A percentile compares a stretch with the other conserved stretches of the same genome.
These are phyloP conservation scores for Saccharomycopsis olivae DNA, from an alignment of 805 yeast genomes.

Conservation along the genomic window DNA sequence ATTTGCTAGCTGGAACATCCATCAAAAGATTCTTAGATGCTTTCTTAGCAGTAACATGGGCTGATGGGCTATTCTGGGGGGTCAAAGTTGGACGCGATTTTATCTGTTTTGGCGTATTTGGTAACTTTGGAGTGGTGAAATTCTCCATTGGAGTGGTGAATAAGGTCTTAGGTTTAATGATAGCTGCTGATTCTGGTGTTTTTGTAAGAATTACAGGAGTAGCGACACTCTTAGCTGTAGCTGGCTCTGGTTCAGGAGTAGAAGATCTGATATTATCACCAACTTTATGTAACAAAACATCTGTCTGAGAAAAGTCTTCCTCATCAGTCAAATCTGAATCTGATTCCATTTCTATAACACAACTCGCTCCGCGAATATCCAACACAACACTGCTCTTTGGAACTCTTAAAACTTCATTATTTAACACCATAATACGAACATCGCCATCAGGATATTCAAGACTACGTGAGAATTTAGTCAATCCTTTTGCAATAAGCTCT, in stretches of 20 bases:
- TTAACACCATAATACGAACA: conserved; percentile 14
- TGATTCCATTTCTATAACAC: conserved; percentile 31
- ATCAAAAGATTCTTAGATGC: no score
- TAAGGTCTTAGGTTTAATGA: not conserved
- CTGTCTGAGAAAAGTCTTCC: not conserved
- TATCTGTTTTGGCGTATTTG: not conserved
- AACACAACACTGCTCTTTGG: conserved; percentile 39
- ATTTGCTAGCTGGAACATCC: not conserved
- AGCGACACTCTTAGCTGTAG: not conserved
- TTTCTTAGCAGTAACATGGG: no score
- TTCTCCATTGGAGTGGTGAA: no score
- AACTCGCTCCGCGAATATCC: conserved; percentile 37
- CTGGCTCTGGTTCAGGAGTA: not conserved
- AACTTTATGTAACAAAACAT: not conserved
- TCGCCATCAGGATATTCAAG: conserved; percentile 4
- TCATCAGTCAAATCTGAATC: conserved; percentile 18
- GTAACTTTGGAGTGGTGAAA: not conserved
- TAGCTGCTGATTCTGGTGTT: not conserved
- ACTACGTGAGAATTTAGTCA: conserved; percentile 16
- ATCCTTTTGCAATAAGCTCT: conserved; percentile 14
- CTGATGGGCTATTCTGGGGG: not conserved
- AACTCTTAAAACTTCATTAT: conserved; percentile 34
- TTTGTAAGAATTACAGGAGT: not conserved
- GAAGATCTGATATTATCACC: no score
- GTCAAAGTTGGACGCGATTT: no score